Evolutionary conservation across 805 yeast genomes (phyloP), one percentile per base, ranked within the genome.

Genomic region (Metschnikowia noctiluminum): DNA sequence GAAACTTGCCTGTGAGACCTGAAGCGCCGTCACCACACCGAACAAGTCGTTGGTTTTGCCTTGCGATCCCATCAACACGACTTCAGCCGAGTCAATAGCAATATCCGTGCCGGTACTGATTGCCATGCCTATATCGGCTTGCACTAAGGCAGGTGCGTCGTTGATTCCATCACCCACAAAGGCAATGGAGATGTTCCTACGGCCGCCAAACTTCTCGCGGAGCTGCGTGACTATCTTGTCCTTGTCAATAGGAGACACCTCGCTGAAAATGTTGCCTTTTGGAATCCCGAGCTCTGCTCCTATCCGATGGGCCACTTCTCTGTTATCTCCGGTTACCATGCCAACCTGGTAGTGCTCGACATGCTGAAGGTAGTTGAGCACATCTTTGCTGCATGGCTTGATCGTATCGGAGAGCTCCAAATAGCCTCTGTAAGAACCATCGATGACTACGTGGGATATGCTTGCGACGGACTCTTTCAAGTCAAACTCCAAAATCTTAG

Each of bases 151-250:
- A 0, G 99, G 97, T 0, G 98, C 96, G 64, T 94, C 99, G 65
- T 94, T 94, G 56, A 94, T 88, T 51, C 99, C 99, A 68, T 94
- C 99, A 35, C 99, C 99, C 21, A 94, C 85, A 74, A 95, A 90
- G 6, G 91, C 92, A 38, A 94, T 85, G 3, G 68, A 66, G 4
- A 63, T 68, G 40, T 68, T 63, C 11, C 38, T 36, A 6, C 57
- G 53, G 1, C 68, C 68, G 1, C 74, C 74, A 38, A 62, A 64
- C 14, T 73, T 70, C 13, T 59, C 64, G 59, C 84, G 87, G 47
- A 89, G 69, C 42, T 76, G 73, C 37, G 69, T 68, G 21, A 94
- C 81, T 32, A 89, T 74, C 30, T 77, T 77, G 48, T 88, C 83
- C 66, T 94, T 94, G 46, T 85, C 86, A 13, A 77, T 70, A 7